Conservation (phyloP, 495 filamentous ascomycete genomes). For the Lepraria neglecta region DNA sequence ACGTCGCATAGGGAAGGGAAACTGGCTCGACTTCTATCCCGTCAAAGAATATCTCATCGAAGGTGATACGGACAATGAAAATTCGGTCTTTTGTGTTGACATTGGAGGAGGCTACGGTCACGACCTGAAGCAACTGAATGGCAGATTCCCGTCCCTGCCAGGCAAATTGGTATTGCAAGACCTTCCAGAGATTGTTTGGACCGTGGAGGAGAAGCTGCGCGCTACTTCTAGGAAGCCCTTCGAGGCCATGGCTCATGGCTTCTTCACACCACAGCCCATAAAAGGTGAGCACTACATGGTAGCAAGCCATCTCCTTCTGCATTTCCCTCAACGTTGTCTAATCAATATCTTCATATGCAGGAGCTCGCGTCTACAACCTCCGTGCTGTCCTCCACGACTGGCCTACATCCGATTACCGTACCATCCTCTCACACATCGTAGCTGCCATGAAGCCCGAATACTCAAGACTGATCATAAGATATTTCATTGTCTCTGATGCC, state of each 20-base stretch:
- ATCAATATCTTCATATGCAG: constrained; percentile 2
- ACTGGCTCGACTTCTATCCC: constrained; percentile 40
- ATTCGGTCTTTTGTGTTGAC: constrained; percentile 34
- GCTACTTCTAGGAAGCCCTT: background rate
- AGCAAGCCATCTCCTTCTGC: background rate
- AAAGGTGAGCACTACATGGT: background rate
- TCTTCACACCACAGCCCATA: background rate
- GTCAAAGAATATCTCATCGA: constrained; percentile 32
- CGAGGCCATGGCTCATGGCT: too few species aligned
- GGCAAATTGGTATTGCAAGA: constrained; percentile 30
- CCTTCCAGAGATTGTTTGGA: constrained; percentile 30
- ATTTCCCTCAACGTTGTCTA: background rate
- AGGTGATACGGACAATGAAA: constrained; percentile 17
- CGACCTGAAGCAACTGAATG: constrained; percentile 24
- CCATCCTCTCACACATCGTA: constrained; percentile 31
- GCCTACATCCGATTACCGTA: constrained; percentile 37
- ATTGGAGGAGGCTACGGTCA: constrained; percentile 27
- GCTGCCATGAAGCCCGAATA: constrained; percentile 19
- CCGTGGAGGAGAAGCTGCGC: constrained; percentile 34
- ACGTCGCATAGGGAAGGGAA: constrained; percentile 33
- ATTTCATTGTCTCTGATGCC: constrained; percentile 28
- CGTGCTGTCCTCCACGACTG: constrained; percentile 46
- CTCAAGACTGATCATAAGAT: constrained; percentile 27
- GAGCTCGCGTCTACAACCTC: constrained; percentile 35
- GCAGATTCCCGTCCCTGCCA: constrained; percentile 25